These are phyloP conservation scores for Goniomonas avonlea DNA, from an alignment of 78 protist species.

Conservation along the genomic window DNA sequence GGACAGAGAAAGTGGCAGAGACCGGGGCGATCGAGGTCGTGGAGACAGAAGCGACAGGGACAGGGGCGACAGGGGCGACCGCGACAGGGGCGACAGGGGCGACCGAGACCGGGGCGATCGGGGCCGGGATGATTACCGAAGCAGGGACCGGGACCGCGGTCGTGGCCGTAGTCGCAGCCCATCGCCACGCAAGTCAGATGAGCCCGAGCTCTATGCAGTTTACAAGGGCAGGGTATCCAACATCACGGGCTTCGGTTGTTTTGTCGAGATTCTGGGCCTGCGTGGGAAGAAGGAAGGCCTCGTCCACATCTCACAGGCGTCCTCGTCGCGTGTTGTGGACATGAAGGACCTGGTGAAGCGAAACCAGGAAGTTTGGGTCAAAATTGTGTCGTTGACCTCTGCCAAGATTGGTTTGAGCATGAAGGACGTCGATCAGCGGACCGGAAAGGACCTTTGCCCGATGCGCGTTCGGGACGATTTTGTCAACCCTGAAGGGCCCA, in stretches of 20 bases:
- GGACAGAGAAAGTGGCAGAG: background rate
- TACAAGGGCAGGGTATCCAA: constrained; percentile 38
- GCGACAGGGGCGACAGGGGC: background rate
- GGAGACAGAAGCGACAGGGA: background rate
- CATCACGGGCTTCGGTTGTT: constrained; percentile 68
- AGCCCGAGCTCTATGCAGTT: constrained; percentile 38
- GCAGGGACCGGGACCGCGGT: background rate
- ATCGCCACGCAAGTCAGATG: constrained; percentile 1
- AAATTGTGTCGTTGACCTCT: constrained; percentile 11
- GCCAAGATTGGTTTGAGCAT: constrained; percentile 16
- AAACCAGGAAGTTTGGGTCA: constrained; percentile 58
- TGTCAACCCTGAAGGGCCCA: background rate
- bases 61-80: background rate
- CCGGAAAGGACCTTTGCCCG: constrained; percentile 80
- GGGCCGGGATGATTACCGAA: constrained; percentile 6
- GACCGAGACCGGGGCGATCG: constrained; percentile 24
- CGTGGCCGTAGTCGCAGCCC: background rate
- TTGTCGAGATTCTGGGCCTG: constrained; percentile 57
- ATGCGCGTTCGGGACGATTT: too few species aligned
- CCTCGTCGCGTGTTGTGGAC: too few species aligned
- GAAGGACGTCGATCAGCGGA: constrained; percentile 69
- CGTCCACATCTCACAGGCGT: constrained; percentile 71
- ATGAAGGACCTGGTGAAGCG: too few species aligned
- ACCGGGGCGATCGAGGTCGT: background rate
- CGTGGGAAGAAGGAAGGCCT: constrained; percentile 63